Evolutionary conservation across 331 rosid species (phyloP).

Genomic region (Rosa hybrid): DNA sequence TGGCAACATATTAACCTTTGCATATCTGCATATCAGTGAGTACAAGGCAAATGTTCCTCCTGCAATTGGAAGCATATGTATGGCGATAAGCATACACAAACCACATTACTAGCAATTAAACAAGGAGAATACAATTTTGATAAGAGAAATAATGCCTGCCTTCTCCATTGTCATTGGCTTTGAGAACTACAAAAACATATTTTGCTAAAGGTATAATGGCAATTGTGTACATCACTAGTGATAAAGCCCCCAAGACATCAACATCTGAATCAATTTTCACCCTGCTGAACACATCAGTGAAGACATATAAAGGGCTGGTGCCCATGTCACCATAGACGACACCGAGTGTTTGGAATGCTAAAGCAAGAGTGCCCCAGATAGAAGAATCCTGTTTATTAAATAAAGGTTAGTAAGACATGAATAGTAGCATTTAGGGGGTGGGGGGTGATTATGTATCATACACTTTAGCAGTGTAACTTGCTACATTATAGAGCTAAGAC

Average conservation of each 20-base stretch:
- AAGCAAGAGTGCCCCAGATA: slow-evolving; percentile 58
- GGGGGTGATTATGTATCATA: not conserved
- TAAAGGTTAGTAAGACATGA: slow-evolving; percentile 24
- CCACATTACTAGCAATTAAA: slow-evolving; percentile 21
- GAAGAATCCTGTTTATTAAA: slow-evolving; percentile 61
- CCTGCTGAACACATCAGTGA: slow-evolving; percentile 90
- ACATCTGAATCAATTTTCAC: slow-evolving; percentile 63
- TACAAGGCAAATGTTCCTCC: slow-evolving; percentile 98
- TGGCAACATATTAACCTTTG: slow-evolving; percentile 78
- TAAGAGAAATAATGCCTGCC: slow-evolving; percentile 42
- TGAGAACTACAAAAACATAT: slow-evolving; percentile 89
- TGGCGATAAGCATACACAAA: slow-evolving; percentile 3
- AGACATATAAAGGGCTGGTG: slow-evolving; percentile 93
- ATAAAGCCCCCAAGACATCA: slow-evolving; percentile 88
- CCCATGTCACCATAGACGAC: slow-evolving; percentile 98
- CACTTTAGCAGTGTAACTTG: not conserved
- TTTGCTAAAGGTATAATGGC: slow-evolving; percentile 86
- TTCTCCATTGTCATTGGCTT: slow-evolving; percentile 97
- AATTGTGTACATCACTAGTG: slow-evolving; percentile 88
- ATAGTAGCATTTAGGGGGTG: not conserved
- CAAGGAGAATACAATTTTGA: slow-evolving; percentile 15
- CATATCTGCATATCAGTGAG: slow-evolving; percentile 93
- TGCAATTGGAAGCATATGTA: slow-evolving; percentile 41
- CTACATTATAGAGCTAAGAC: slow-evolving; percentile 4
- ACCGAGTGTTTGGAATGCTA: slow-evolving; percentile 95